Evolutionary conservation across 805 yeast genomes (phyloP), one percentile per base, ranked within the genome.

Genomic region (Kodamaea lidongshanica): DNA sequence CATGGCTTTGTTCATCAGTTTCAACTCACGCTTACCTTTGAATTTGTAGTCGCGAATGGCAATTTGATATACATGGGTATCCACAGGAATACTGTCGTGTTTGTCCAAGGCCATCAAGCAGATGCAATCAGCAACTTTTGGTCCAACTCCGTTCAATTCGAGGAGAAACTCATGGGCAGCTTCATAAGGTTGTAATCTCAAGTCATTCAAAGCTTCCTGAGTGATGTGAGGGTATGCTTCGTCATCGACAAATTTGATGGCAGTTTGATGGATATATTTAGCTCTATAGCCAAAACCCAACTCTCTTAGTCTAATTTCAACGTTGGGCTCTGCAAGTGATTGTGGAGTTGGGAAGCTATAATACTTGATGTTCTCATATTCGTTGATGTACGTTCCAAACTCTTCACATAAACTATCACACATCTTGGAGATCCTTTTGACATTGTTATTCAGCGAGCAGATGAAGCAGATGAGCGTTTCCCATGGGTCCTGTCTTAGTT

Each of bases 61-160:
- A 29, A 92, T 82, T 47, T 88, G 85, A 63, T 79, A 82, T 13
- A 92, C 94, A 49, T 92, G 98, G 0, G 96, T 94, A 53, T 92
- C 98, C 1, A 92, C 84, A 0, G 98, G 98, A 3, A 92, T 96
- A 7, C 85, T 73, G 33, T 79, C 85, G 46, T 82, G 85, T 51
- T 83, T 79, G 45, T 82, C 89, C 37, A 89, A 63, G 2, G 92
- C 78, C 96, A 92, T 89, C 25, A 92, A 62, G 40, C 94, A 79
- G 10, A 92, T 92, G 53, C 98, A 92, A 45, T 92, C 98, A 0
- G 98, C 96, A 2, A 92, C 97, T 57, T 92, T 92, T 1, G 97
- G 97, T 0, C 98, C 98, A 0, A 92, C 96, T 1, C 98, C 98
- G 3, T 72, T 65, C 43, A 82, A 79, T 38, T 71, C 65, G 40